Evolutionary conservation across 2,329 filamentous ascomycete genomes (phyloP).

Genomic region (Fusarium nanum): DNA sequence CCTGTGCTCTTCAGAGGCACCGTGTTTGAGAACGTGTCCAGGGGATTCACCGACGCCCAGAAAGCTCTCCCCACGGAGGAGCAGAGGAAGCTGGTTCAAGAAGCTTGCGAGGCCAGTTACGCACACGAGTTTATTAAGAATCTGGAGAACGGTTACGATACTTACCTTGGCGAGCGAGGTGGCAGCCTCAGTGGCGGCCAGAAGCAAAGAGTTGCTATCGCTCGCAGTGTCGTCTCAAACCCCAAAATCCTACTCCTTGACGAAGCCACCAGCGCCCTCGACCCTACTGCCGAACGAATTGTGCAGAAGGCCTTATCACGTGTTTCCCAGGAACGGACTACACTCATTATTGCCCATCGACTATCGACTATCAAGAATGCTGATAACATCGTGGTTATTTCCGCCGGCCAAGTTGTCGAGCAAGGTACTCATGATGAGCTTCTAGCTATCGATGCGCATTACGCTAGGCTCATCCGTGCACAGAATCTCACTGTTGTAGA

Average conservation of each 20-base stretch:
- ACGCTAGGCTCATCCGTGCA: conserved; percentile 38
- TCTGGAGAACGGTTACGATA: conserved; percentile 39
- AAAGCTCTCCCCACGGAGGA: conserved; percentile 1
- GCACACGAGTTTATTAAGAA: conserved; percentile 43
- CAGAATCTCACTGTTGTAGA: conserved; percentile 24
- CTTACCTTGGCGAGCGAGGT: conserved; percentile 42
- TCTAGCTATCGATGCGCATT: conserved; percentile 18
- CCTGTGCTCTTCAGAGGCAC: conserved; percentile 43
- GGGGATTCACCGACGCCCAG: conserved; percentile 36
- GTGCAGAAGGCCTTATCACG: conserved; percentile 65
- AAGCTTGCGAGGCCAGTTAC: conserved; percentile 39
- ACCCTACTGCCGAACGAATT: conserved; percentile 55
- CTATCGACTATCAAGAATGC: conserved; percentile 52
- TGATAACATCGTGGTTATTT: conserved; percentile 45
- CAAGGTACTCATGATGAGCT: conserved; percentile 43
- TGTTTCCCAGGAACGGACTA: conserved; percentile 66
- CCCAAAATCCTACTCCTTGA: conserved; percentile 72
- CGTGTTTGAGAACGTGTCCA: conserved; percentile 46
- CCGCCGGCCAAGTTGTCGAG: conserved; percentile 32
- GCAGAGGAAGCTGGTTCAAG: conserved; percentile 15
- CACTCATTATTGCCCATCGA: conserved; percentile 70
- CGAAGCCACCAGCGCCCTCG: conserved; percentile 70
- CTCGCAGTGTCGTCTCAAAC: conserved; percentile 69
- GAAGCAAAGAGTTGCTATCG: conserved; percentile 72
- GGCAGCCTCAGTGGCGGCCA: conserved; percentile 63